These are phyloP conservation scores for Linderina pennispora DNA, from an alignment of 192 early-diverging fungal species.

Conservation along the genomic window DNA sequence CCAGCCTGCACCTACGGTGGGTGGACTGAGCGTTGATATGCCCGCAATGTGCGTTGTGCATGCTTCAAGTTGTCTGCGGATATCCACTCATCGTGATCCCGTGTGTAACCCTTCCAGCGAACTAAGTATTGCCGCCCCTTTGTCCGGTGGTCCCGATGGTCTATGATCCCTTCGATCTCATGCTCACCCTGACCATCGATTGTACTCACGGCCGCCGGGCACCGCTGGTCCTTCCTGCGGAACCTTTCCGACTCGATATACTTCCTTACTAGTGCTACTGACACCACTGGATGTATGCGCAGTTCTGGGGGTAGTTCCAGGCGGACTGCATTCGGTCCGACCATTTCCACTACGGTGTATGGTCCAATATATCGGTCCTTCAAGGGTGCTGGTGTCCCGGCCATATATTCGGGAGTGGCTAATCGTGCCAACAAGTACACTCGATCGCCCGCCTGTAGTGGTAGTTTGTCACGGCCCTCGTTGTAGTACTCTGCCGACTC, in stretches of 20 bases:
- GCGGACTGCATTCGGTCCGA: neutral
- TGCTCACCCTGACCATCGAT: neutral
- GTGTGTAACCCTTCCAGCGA: neutral
- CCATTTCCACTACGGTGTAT: constrained; percentile 1
- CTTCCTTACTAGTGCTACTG: neutral
- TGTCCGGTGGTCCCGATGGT: neutral
- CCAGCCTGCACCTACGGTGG: constrained; percentile 1
- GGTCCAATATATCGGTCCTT: neutral
- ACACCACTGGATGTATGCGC: constrained; percentile 5
- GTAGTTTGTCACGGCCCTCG: neutral
- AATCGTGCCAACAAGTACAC: neutral
- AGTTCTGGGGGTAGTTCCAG: constrained; percentile 2
- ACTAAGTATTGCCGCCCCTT: neutral
- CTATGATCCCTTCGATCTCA: neutral
- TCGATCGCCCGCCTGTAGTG: neutral
- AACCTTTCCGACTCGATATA: neutral
- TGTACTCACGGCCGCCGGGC: neutral
- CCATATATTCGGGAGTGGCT: neutral
- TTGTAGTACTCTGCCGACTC: neutral
- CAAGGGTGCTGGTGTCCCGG: neutral
- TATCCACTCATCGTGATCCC: neutral
- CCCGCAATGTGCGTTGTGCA: too few species aligned
- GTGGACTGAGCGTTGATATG: too few species aligned
- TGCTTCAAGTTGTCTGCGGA: too few species aligned
- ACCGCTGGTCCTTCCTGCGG: neutral